Evolutionary conservation across 495 filamentous ascomycete genomes (phyloP).

Genomic region (Aspergillus incahuasiensis): DNA sequence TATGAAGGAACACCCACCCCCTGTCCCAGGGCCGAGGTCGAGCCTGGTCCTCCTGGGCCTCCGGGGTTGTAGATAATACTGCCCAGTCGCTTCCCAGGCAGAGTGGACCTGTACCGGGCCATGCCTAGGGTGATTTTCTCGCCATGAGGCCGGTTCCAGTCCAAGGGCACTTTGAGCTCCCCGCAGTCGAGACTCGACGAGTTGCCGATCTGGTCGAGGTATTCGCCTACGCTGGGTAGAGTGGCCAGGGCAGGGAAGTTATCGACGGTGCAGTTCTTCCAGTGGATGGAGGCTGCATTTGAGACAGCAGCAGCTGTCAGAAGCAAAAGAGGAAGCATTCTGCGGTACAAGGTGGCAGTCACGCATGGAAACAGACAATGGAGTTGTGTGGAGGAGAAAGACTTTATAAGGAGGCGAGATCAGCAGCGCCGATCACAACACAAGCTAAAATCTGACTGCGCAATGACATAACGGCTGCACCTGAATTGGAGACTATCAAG

Average conservation of each 20-base stretch:
- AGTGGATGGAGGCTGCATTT: background rate
- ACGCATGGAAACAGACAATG: background rate
- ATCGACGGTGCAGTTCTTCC: background rate
- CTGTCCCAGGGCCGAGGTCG: background rate
- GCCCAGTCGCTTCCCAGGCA: constrained; percentile 23
- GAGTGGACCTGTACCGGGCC: constrained; percentile 11
- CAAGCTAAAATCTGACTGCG: background rate
- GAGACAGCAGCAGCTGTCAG: background rate
- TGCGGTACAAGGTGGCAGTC: too few relatives aligned
- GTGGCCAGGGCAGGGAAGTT: background rate
- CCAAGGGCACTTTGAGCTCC: constrained; percentile 7
- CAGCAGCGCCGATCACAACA: background rate
- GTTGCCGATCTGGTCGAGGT: background rate
- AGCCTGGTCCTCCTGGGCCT: constrained; percentile 26
- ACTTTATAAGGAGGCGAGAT: background rate
- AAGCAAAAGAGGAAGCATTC: background rate
- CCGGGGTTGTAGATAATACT: constrained; percentile 37
- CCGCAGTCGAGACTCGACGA: constrained; percentile 4
- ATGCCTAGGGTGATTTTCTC: constrained; percentile 8
- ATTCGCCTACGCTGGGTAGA: background rate
- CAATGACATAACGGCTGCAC: background rate
- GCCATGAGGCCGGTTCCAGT: constrained; percentile 10
- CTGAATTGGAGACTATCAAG: too few relatives aligned
- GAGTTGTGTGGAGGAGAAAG: background rate
- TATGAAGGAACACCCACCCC: background rate